Percentiles rank a stretch among this genome's conserved stretches.
Evolutionary conservation across 495 filamentous ascomycete species (phyloP).

Genomic region (Ramalina peruviana): DNA sequence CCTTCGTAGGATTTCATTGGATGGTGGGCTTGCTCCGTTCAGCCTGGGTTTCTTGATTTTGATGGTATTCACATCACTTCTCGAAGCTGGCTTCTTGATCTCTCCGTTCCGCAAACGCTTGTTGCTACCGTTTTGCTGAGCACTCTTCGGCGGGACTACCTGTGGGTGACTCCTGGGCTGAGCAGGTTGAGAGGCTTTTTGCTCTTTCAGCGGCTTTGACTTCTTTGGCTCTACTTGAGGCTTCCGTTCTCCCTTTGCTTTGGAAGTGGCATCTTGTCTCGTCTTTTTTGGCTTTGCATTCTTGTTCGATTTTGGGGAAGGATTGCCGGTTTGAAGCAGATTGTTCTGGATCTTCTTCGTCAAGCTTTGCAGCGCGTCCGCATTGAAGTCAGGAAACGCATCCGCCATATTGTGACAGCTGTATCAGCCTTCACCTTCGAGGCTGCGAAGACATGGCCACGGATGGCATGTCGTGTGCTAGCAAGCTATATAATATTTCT

Average conservation of each 20-base stretch:
- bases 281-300: background rate
- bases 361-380: constrained; percentile 11
- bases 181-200: background rate
- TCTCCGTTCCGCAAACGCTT: constrained; percentile 14
- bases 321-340: constrained; percentile 1
- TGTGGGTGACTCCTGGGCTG: too few relatives aligned
- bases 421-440: background rate
- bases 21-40: background rate
- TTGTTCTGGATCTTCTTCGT: constrained; percentile 11
- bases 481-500: background rate
- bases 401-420: background rate
- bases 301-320: background rate
- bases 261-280: background rate
- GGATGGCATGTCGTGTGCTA: background rate
- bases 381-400: constrained; percentile 12
- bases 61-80: background rate
- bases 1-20: constrained; percentile 14
- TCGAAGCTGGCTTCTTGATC: constrained; percentile 1
- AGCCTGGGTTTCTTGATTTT: background rate
- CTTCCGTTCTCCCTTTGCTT: background rate
- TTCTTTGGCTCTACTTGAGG: background rate
- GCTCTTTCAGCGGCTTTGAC: background rate
- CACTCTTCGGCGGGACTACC: too few relatives aligned
- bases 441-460: background rate
- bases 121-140: constrained; percentile 8